phyloP scores from a whole-genome alignment of 441 rosid genomes.

The Pelargonium myrrhifolium region DNA sequence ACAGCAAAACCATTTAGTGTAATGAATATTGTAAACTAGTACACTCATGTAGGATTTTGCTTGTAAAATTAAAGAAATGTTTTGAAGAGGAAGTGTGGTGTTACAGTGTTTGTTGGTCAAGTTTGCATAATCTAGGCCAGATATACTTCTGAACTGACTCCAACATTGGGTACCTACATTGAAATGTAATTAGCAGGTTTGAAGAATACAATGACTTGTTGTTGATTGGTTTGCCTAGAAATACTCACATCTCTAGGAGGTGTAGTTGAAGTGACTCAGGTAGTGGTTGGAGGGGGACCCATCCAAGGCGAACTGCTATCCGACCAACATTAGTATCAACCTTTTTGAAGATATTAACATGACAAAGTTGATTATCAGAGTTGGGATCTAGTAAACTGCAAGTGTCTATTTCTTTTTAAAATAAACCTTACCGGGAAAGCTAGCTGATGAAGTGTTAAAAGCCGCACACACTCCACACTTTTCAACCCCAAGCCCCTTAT shows the following conservation, averaged over 20 bases:
- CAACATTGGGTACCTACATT: constrained; percentile 74
- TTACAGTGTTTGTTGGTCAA: constrained; percentile 89
- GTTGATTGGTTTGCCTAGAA: constrained; percentile 11
- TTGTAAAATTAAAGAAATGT: constrained; percentile 2
- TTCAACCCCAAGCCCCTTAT: constrained; percentile 85
- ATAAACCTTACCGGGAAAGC: constrained; percentile 84
- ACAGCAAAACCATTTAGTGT: constrained; percentile 3
- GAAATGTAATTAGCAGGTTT: constrained; percentile 25
- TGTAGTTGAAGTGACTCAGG: constrained; percentile 96
- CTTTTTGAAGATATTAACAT: constrained; percentile 36
- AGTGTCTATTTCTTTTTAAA: constrained; percentile 16
- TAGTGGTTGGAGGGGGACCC: constrained; percentile 97
- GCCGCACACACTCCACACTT: constrained; percentile 97
- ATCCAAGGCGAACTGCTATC: constrained; percentile 95
- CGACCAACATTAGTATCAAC: constrained; percentile 98
- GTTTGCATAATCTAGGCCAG: constrained; percentile 98
- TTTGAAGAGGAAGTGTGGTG: constrained; percentile 21
- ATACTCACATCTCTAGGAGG: constrained; percentile 81
- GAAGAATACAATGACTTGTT: constrained; percentile 2
- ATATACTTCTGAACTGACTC: constrained; percentile 91
- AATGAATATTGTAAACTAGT: background rate
- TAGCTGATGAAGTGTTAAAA: constrained; percentile 86
- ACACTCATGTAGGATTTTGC: constrained; percentile 5
- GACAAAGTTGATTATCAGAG: constrained; percentile 7
- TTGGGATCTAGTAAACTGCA: constrained; percentile 14